These are phyloP conservation scores for Jamesozyma jinghongensis DNA, from an alignment of 805 yeast species.

Conservation along the genomic window DNA sequence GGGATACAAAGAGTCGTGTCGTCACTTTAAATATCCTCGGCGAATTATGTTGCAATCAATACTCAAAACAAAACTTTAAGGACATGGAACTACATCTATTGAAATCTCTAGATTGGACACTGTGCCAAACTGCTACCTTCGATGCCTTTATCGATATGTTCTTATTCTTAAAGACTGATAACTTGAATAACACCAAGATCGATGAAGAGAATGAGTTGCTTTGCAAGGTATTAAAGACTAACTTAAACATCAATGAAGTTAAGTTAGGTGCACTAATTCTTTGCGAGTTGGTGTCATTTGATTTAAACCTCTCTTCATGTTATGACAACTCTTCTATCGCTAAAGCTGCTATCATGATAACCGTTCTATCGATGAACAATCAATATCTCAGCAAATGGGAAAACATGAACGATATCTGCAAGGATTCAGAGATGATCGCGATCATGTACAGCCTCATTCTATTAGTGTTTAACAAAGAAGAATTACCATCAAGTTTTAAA, in stretches of 20 bases:
- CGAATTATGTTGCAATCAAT: constrained; percentile 50
- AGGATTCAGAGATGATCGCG: constrained; percentile 19
- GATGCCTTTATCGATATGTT: constrained; percentile 55
- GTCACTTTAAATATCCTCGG: constrained; percentile 45
- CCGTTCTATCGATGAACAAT: constrained; percentile 37
- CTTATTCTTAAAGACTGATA: constrained; percentile 23
- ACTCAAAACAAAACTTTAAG: constrained; percentile 46
- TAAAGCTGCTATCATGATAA: constrained; percentile 42
- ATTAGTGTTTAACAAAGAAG: constrained; percentile 12
- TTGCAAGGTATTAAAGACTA: constrained; percentile 7
- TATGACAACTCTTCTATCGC: constrained; percentile 40
- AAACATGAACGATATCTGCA: constrained; percentile 14
- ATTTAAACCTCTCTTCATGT: constrained; percentile 47
- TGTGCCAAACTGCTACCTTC: constrained; percentile 47
- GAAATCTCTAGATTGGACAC: constrained; percentile 54
- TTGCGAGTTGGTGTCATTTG: constrained; percentile 59
- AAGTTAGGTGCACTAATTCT: constrained; percentile 50
- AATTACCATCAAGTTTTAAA: constrained; percentile 27
- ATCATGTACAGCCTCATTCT: constrained; percentile 16
- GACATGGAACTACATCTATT: constrained; percentile 64
- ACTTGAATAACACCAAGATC: constrained; percentile 3
- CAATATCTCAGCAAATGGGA: constrained; percentile 13
- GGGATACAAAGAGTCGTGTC: constrained; percentile 58
- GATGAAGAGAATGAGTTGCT: constrained; percentile 1
- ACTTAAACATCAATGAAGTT: constrained; percentile 34